Conservation (phyloP, 805 yeast genomes). For the Cyberlindnera xishuangbannaensis region DNA sequence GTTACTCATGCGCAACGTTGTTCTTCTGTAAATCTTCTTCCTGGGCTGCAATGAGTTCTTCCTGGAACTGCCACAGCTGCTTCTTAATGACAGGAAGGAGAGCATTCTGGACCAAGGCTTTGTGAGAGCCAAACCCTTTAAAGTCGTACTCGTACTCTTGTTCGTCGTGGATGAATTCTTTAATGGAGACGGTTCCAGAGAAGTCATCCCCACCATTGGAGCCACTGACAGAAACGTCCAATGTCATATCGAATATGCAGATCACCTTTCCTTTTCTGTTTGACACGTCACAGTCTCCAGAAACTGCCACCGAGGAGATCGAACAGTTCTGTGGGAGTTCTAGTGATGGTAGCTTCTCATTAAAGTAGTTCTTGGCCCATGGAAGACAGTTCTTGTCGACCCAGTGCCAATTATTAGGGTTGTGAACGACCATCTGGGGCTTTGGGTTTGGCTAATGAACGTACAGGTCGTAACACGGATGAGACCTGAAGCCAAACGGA, state of each 20-base stretch:
- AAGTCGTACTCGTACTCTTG: conserved; percentile 58
- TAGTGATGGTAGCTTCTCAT: conserved; percentile 29
- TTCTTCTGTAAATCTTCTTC: conserved; percentile 52
- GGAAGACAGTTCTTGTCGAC: conserved; percentile 62
- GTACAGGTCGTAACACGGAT: no score
- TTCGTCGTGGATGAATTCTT: conserved; percentile 76
- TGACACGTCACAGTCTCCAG: conserved; percentile 78
- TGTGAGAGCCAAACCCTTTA: conserved; percentile 34
- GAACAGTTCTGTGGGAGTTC: conserved; percentile 22
- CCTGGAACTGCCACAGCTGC: conserved; percentile 54
- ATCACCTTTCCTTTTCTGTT: conserved; percentile 79
- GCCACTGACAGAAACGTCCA: conserved; percentile 43
- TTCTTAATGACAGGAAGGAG: conserved; percentile 47
- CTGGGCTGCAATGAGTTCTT: conserved; percentile 55
- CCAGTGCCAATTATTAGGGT: conserved; percentile 79
- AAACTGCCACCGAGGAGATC: conserved; percentile 36
- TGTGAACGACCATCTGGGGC: conserved; percentile 58
- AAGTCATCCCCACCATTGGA: conserved; percentile 32
- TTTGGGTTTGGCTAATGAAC: no score
- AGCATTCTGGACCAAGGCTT: conserved; percentile 34
- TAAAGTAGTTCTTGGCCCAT: conserved; percentile 52
- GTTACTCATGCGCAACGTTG: conserved; percentile 11
- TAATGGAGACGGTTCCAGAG: conserved; percentile 43
- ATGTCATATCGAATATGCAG: conserved; percentile 64
- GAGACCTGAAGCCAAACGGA: no score